phyloP scores from a whole-genome alignment of 169 alveolate genomes.

The Cryptosporidium baileyi region DNA sequence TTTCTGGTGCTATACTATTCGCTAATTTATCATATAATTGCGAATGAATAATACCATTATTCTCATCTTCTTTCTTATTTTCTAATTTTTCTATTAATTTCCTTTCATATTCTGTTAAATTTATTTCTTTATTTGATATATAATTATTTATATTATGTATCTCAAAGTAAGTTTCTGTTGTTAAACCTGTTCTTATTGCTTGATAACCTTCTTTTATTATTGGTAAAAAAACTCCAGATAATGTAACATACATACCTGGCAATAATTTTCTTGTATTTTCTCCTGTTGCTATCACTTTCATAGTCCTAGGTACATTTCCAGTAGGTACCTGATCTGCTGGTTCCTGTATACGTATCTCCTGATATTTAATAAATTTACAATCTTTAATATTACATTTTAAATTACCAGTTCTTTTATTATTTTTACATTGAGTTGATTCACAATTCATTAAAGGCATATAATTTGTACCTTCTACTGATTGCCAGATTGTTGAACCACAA shows the following conservation, averaged over 20 bases:
- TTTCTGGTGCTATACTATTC: constrained; percentile 96
- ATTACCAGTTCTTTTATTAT: constrained; percentile 86
- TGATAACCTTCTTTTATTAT: constrained; percentile 79
- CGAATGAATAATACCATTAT: constrained; percentile 48
- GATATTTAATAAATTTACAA: constrained; percentile 87
- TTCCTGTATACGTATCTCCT: constrained; percentile 93
- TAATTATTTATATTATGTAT: constrained; percentile 74
- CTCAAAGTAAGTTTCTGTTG: constrained; percentile 83
- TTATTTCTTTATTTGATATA: constrained; percentile 75
- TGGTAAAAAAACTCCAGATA: constrained; percentile 90
- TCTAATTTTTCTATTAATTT: constrained; percentile 67
- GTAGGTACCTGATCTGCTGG: constrained; percentile 92
- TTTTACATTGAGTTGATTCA: constrained; percentile 85
- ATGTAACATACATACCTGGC: constrained; percentile 87
- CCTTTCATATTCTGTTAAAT: constrained; percentile 74
- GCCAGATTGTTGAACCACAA: constrained; percentile 89
- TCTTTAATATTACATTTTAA: constrained; percentile 72
- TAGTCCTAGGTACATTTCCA: constrained; percentile 93
- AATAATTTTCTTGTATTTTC: constrained; percentile 80
- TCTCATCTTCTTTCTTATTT: neutral
- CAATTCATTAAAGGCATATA: constrained; percentile 92
- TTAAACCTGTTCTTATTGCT: constrained; percentile 76
- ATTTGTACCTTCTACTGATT: constrained; percentile 83
- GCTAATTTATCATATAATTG: constrained; percentile 90
- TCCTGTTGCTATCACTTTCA: constrained; percentile 89